phyloP scores from a whole-genome alignment of 805 yeast species.

The Brettanomyces naardenensis region DNA sequence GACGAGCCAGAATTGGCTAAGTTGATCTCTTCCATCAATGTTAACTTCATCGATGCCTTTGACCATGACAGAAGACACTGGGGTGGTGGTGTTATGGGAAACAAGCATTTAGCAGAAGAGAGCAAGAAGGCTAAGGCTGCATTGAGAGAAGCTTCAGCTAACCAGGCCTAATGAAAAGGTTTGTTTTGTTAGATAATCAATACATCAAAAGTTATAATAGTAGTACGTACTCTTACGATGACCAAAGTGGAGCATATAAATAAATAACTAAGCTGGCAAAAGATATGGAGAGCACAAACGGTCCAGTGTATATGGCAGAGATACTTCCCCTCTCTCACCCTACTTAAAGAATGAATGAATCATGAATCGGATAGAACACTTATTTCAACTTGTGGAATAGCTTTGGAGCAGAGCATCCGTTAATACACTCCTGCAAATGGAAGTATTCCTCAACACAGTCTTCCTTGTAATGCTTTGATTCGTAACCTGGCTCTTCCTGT shows the following conservation, averaged over 20 bases:
- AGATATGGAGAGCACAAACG: too few relatives aligned
- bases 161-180: conserved; percentile 5
- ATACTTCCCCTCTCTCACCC: too few relatives aligned
- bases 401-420: conserved; percentile 87
- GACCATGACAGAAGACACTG: conserved; percentile 97
- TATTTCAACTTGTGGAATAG: conserved; percentile 81
- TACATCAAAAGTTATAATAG: neutral
- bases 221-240: too few relatives aligned
- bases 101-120: conserved; percentile 81
- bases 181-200: neutral
- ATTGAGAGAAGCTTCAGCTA: conserved; percentile 48
- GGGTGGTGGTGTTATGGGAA: conserved; percentile 99
- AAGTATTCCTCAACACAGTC: conserved; percentile 98
- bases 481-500: conserved; percentile 79
- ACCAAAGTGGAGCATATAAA: too few relatives aligned
- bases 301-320: too few relatives aligned
- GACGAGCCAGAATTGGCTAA: conserved; percentile 94
- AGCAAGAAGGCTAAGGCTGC: conserved; percentile 62
- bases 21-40: conserved; percentile 85
- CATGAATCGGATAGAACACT: conserved; percentile 5
- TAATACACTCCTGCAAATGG: conserved; percentile 91
- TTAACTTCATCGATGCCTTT: conserved; percentile 89
- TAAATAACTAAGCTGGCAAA: too few relatives aligned
- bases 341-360: too few relatives aligned
- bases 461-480: conserved; percentile 74